phyloP scores from a whole-genome alignment of 2,329 filamentous ascomycete species.

The Hypomyces rosellus region DNA sequence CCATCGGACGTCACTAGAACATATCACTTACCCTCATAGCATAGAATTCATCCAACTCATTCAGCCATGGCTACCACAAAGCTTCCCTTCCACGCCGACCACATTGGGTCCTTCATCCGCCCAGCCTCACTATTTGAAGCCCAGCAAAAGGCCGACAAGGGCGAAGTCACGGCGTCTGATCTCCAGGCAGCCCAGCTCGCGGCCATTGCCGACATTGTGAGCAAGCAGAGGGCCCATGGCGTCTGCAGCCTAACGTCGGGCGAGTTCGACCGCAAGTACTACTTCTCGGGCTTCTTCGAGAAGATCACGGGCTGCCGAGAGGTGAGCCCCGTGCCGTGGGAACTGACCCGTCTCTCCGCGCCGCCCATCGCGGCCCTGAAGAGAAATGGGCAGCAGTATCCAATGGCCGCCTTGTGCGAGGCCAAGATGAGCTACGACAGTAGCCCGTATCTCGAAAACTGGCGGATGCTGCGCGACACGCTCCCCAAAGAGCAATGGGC shows the following conservation, averaged over 20 bases:
- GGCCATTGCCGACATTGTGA: constrained; percentile 58
- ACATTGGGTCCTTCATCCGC: constrained; percentile 64
- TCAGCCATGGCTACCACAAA: constrained; percentile 18
- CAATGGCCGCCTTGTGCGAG: constrained; percentile 35
- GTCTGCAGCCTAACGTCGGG: constrained; percentile 61
- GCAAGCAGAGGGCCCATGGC: constrained; percentile 56
- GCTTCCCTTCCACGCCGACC: constrained; percentile 63
- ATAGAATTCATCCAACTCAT: not conserved
- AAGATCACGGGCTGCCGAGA: constrained; percentile 35
- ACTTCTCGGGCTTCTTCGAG: constrained; percentile 45
- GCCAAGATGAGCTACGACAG: constrained; percentile 36
- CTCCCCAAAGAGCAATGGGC: constrained; percentile 54
- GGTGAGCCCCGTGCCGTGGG: constrained; percentile 33
- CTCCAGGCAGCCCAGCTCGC: constrained; percentile 52
- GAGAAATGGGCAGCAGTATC: constrained; percentile 32
- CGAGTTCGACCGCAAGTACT: constrained; percentile 54
- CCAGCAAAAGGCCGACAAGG: constrained; percentile 40
- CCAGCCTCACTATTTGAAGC: constrained; percentile 55
- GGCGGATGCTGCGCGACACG: constrained; percentile 29
- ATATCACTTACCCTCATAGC: not conserved
- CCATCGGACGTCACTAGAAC: no score
- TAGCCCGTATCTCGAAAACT: constrained; percentile 39
- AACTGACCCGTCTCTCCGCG: constrained; percentile 30
- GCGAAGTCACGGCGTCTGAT: constrained; percentile 34
- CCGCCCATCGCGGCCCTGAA: constrained; percentile 34